Evolutionary conservation across 164 flowering plant genomes (phyloP).

Genomic region (Litsea cubeba): DNA sequence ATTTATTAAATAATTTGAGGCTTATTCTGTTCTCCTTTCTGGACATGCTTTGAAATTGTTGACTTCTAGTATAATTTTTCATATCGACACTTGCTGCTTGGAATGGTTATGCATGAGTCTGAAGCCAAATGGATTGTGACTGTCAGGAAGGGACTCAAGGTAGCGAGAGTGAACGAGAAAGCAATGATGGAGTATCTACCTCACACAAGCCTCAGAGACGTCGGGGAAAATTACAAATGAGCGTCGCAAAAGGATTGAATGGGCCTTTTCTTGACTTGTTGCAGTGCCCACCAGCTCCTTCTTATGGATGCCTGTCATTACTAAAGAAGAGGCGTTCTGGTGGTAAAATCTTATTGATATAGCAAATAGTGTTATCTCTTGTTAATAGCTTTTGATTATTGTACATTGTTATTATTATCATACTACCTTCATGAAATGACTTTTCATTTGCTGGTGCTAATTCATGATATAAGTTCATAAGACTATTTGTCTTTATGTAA

Average conservation of each 20-base stretch:
- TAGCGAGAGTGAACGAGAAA: slow-evolving; percentile 75
- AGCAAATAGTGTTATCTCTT: not conserved
- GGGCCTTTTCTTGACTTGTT: slow-evolving; percentile 29
- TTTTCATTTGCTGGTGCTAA: no score
- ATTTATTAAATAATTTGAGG: no score
- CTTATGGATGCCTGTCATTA: slow-evolving; percentile 58
- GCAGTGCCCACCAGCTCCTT: slow-evolving; percentile 36
- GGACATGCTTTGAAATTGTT: not conserved
- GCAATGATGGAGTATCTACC: slow-evolving; percentile 52
- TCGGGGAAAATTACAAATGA: slow-evolving; percentile 41
- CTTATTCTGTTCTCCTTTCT: no score
- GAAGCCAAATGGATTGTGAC: slow-evolving; percentile 11
- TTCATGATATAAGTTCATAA: no score
- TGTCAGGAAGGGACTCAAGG: slow-evolving; percentile 45
- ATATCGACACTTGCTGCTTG: not conserved
- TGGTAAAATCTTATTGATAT: slow-evolving; percentile 37
- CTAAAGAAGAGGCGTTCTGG: slow-evolving; percentile 61
- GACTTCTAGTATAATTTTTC: not conserved
- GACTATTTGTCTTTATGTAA: no score
- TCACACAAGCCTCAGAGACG: slow-evolving; percentile 58
- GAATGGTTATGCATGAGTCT: not conserved
- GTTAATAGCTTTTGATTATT: not conserved
- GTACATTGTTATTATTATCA: not conserved
- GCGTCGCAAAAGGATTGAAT: slow-evolving; percentile 36
- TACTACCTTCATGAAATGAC: not conserved